Evolutionary conservation across 163 green algal genomes (phyloP).

Genomic region (Scenedesmus sp.): DNA sequence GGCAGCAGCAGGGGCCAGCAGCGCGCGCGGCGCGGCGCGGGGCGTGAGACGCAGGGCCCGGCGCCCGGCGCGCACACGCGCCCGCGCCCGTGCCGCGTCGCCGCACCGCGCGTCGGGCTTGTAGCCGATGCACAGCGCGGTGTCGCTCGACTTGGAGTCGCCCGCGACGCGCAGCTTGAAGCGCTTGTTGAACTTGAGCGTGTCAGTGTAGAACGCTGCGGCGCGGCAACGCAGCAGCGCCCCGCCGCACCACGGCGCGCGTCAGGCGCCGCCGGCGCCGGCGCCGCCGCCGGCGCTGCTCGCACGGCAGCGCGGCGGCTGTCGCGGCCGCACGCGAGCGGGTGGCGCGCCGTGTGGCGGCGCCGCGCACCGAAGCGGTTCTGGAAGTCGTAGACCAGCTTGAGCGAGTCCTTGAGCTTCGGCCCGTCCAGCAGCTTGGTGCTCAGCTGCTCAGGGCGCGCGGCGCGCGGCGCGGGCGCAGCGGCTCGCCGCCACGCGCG

Average conservation of each 20-base stretch:
- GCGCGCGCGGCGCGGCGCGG: too few species aligned
- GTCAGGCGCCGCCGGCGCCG: too few species aligned
- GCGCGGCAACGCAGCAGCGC: not conserved
- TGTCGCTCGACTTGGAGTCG: constrained; percentile 38
- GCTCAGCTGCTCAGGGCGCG: constrained; percentile 28
- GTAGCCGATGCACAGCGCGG: constrained; percentile 39
- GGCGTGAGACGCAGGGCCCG: too few species aligned
- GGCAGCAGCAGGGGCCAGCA: too few species aligned
- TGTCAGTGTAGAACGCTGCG: constrained; percentile 47
- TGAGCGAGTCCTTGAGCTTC: constrained; percentile 44
- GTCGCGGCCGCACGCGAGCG: too few species aligned
- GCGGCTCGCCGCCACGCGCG: not conserved
- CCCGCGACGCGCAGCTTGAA: constrained; percentile 41
- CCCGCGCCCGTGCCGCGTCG: too few species aligned
- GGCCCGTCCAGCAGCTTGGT: constrained; percentile 46
- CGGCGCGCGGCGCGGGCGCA: too few species aligned
- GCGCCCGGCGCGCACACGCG: not conserved
- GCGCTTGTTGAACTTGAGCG: constrained; percentile 48
- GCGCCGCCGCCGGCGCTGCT: too few species aligned
- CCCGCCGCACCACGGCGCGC: too few species aligned
- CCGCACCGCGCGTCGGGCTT: constrained; percentile 42
- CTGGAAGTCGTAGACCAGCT: constrained; percentile 46
- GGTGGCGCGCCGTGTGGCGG: too few species aligned
- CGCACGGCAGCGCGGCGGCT: too few species aligned
- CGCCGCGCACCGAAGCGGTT: constrained; percentile 32